phyloP scores from a whole-genome alignment of 2,329 filamentous ascomycete genomes.

The Fusarium nelsonii region DNA sequence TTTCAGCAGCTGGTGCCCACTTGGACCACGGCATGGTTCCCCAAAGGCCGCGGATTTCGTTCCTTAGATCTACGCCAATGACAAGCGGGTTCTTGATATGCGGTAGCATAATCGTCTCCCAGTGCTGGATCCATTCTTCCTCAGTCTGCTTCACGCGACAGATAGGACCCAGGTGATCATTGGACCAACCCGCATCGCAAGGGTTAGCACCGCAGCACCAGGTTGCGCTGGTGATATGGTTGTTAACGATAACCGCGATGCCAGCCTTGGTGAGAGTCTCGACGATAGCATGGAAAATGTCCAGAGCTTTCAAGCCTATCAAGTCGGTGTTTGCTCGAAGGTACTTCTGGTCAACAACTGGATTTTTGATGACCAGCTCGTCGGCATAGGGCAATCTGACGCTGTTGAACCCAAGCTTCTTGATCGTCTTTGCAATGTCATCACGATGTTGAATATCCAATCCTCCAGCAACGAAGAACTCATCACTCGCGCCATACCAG shows the following conservation, averaged over 20 bases:
- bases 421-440: conserved; percentile 71
- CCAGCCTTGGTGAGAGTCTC: conserved; percentile 71
- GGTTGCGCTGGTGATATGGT: conserved; percentile 76
- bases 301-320: conserved; percentile 66
- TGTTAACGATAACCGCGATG: conserved; percentile 75
- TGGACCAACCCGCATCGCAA: conserved; percentile 75
- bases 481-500: conserved; percentile 78
- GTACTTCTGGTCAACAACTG: conserved; percentile 61
- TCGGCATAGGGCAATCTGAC: conserved; percentile 77
- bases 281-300: conserved; percentile 71
- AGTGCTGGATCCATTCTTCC: conserved; percentile 74
- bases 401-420: conserved; percentile 75
- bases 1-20: conserved; percentile 74
- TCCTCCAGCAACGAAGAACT: conserved; percentile 73
- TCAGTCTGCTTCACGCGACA: conserved; percentile 74
- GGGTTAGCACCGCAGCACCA: conserved; percentile 78
- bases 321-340: conserved; percentile 72
- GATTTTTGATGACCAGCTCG: conserved; percentile 73
- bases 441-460: conserved; percentile 72
- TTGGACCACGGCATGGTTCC: conserved; percentile 75
- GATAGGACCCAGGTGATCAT: conserved; percentile 70
- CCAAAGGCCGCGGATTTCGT: conserved; percentile 77
- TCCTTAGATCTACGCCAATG: conserved; percentile 75
- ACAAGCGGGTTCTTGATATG: conserved; percentile 71
- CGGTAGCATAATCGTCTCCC: conserved; percentile 72